phyloP scores from a whole-genome alignment of 2,329 filamentous ascomycete species.

The Fusarium coicis region DNA sequence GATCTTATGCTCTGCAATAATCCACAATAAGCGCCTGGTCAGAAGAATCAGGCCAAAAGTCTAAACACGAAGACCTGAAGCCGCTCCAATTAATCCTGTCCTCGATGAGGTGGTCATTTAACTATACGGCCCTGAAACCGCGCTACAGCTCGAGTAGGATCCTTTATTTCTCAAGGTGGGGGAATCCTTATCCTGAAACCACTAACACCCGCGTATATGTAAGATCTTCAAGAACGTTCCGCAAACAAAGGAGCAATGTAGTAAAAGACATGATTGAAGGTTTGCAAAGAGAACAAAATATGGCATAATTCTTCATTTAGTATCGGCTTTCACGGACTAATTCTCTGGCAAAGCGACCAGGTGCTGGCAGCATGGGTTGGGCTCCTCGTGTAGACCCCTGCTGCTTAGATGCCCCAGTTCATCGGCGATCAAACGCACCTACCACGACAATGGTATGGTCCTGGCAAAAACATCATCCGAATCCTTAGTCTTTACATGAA shows the following conservation, averaged over 20 bases:
- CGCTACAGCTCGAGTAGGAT: neutral
- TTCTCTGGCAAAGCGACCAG: neutral
- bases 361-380: neutral
- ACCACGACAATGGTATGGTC: too few species aligned
- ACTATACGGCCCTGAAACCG: neutral
- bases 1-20: fast-evolving
- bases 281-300: neutral
- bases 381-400: neutral
- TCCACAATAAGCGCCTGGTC: neutral
- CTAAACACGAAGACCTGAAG: neutral
- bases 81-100: neutral
- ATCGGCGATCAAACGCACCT: neutral
- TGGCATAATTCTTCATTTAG: fast-evolving
- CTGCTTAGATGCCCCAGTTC: neutral
- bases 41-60: neutral
- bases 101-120: neutral
- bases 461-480: neutral
- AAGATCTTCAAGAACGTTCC: neutral
- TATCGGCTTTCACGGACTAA: neutral
- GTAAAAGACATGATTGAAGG: fast-evolving
- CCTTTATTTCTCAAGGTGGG: neutral
- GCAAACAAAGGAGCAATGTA: neutral
- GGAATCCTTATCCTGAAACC: neutral
- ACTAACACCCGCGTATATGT: neutral
- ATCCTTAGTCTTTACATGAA: neutral